Conservation (phyloP, 208 protist species). For the Crithidia sp. region DNA sequence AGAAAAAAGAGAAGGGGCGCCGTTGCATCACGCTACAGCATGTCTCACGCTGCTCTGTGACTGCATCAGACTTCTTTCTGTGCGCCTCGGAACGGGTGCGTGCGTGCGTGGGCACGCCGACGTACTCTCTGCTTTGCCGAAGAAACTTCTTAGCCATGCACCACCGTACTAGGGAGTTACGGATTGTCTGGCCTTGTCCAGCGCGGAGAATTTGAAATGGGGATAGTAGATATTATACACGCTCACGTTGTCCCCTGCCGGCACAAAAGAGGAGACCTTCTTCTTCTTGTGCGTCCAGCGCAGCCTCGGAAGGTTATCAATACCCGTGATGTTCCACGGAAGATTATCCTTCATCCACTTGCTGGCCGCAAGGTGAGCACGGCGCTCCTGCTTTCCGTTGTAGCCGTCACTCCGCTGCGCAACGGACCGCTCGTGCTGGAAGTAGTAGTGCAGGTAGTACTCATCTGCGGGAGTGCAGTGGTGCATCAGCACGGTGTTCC, state of each 20-base stretch:
- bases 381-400: neutral
- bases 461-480: slow-evolving; percentile 6
- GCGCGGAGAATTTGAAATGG: no score
- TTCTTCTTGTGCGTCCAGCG: neutral
- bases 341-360: neutral
- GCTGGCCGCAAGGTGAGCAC: neutral
- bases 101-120: no score
- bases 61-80: no score
- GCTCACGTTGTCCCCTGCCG: slow-evolving; percentile 1
- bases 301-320: neutral
- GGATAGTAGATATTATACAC: neutral
- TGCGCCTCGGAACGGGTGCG: no score
- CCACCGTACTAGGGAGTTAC: no score
- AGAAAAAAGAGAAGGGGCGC: no score
- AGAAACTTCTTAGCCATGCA: no score
- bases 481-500: slow-evolving; percentile 14
- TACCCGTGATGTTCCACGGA: neutral
- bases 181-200: no score
- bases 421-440: slow-evolving; percentile 9
- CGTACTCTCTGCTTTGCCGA: no score
- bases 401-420: neutral
- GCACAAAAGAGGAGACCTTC: neutral
- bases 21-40: no score
- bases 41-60: no score
- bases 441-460: slow-evolving; percentile 25